Evolutionary conservation across 2,329 filamentous ascomycete species (phyloP), one percentile per base, ranked within the genome.

Genomic region (Claviceps quebecensis): DNA sequence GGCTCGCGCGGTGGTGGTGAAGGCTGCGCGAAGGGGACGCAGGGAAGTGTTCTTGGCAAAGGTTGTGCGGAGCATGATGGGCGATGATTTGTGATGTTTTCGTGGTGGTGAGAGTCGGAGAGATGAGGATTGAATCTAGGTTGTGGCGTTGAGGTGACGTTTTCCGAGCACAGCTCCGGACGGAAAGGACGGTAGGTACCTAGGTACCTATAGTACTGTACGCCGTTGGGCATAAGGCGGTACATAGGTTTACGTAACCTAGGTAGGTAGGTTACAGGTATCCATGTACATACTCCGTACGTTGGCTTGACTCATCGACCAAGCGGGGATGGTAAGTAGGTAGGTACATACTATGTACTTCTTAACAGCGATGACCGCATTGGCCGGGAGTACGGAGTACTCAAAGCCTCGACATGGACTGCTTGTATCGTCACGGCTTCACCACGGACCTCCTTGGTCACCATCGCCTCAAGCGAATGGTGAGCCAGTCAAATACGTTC

Each of bases 11-110:
- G 81, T 77, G 57, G 76, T 79, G 55, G 81, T 75, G 72, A 88
- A 84, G 59, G 80, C 75, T 57, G 74, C 62, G 53, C 65, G 70
- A 59, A 77, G 70, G 61, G 79, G 74, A 65, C 76, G 73, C 63
- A 74, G 66, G 59, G 73, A 64, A 56, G 73, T 72, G 60, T 73
- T 69, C 68, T 78, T 78, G 67, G 72, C 65, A 63, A 82, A 67
- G 59, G 76, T 69, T 65, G 82, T 80, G 65, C 84, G 82, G 63
- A 86, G 76, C 85, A 90, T 89, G 52, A 52, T 67, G 64, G 53
- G 48, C 34, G 52, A 53, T 55, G 52, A 53, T 55, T 56, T 51
- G 44, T 34, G 49, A 38, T 36, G 17, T 36, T 50, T 50, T 50
- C 40, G 47, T 26, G 53, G 51, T 48, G 50, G 52, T 50, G 50